These are phyloP conservation scores for Hypoxylon sp. DNA, from an alignment of 2,329 filamentous ascomycete species.

Conservation along the genomic window DNA sequence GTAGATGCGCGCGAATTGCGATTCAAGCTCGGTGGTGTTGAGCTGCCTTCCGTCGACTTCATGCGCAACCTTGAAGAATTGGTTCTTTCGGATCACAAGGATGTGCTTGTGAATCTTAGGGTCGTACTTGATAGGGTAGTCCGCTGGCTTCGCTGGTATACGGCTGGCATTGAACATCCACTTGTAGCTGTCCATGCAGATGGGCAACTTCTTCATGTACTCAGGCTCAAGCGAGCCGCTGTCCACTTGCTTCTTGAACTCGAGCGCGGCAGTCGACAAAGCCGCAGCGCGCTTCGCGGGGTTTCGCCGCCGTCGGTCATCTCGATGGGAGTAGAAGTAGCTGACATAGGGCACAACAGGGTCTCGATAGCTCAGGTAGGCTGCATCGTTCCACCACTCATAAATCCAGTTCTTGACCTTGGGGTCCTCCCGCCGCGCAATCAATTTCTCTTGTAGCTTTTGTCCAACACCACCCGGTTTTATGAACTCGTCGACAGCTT, in stretches of 20 bases:
- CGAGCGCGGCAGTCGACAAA: constrained; percentile 82
- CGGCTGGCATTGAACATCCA: constrained; percentile 98
- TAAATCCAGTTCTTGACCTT: constrained; percentile 91
- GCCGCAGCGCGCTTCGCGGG: constrained; percentile 93
- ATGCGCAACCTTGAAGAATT: constrained; percentile 91
- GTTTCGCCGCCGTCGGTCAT: constrained; percentile 87
- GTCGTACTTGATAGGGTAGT: constrained; percentile 84
- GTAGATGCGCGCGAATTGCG: constrained; percentile 87
- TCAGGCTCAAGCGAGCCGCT: constrained; percentile 86
- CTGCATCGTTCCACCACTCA: constrained; percentile 98
- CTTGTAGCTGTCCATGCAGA: constrained; percentile 98
- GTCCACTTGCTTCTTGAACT: constrained; percentile 96
- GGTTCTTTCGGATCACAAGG: constrained; percentile 90
- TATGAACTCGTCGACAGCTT: constrained; percentile 88
- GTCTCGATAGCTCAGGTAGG: constrained; percentile 92
- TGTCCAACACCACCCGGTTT: constrained; percentile 84
- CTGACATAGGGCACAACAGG: constrained; percentile 97
- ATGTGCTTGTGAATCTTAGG: constrained; percentile 83
- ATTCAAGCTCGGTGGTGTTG: constrained; percentile 87
- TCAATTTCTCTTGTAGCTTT: constrained; percentile 85
- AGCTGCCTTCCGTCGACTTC: constrained; percentile 85
- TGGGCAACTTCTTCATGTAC: constrained; percentile 97
- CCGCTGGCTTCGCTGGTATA: constrained; percentile 81
- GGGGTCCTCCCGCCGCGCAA: constrained; percentile 80
- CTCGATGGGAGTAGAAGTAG: constrained; percentile 98